Base-by-base conservation (phyloP, 345 rosid genomes). In the Eucalyptus shirleyi region DNA sequence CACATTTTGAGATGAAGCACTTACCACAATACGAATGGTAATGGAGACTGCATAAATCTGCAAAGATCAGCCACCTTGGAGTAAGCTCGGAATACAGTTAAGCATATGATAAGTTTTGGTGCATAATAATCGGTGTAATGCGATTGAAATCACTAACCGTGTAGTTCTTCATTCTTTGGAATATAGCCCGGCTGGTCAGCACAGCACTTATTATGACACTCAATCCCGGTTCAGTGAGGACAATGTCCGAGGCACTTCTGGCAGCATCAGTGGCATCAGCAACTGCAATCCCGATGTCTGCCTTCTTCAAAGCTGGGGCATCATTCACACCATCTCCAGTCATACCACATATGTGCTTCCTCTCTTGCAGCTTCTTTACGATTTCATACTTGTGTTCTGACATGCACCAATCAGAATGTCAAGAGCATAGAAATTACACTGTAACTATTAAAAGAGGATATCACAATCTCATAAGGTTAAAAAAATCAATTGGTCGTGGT, bases 201-300 rank as follows among this genome's bases (percentile, higher is more conserved):
- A 96, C 99, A 26, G 98, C 99, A 91, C 98, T 96, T 34, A 97
- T 94, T 90, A 97, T 96, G 81, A 97, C 99, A 88, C 99, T 97
- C 81, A 96, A 91, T 67, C 99, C 99, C n/a, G 98, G 95, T 92
- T 97, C 99, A 65, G 99, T 96, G 65, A 97, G 98, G 89, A 97
- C 99, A 86, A 97, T 97, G 90, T 97, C 99, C 77, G 99, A 97
- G 67, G 99, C 99, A 50, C 97, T 40, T 91, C 99, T 93, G 49
- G 99, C 99, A 87, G 99, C 99, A 93, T 97, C 99, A 49, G 99
- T 97, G 88, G 99, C 98, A 93, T 96, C 99, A 72, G 96, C 96
- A 81, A 97, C 99, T 34, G 99, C 99, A 87, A 97, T 96, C n/a
- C 99, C 99, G 28, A 97, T 96, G 92, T 97, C 99, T 23, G 99